These are phyloP conservation scores for Platanus orientalis DNA, from an alignment of 164 flowering plant genomes.

Conservation along the genomic window DNA sequence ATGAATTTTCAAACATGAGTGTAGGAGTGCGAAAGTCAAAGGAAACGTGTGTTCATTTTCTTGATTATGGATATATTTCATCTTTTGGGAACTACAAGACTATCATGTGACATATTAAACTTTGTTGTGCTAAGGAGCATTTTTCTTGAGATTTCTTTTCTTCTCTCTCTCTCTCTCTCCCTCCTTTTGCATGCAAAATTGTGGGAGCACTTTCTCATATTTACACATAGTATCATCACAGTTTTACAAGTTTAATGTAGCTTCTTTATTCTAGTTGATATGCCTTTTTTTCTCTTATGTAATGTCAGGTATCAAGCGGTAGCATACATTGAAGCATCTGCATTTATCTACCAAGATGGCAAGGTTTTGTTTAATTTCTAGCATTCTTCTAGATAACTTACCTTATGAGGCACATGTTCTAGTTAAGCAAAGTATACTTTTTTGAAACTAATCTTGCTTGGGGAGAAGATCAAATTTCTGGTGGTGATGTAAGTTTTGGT, in stretches of 20 bases:
- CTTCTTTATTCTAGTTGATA: constrained; percentile 4
- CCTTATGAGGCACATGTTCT: neutral
- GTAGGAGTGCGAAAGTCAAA: too few species aligned
- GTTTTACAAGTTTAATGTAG: neutral
- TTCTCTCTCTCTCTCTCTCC: too few species aligned
- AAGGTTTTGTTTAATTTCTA: constrained; percentile 50
- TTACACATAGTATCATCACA: neutral
- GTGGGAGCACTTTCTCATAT: neutral
- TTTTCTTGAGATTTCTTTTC: neutral
- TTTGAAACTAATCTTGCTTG: neutral
- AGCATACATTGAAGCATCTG: constrained; percentile 98
- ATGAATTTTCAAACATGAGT: too few species aligned
- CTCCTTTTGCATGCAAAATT: neutral
- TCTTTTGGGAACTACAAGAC: too few species aligned
- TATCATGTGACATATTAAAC: too few species aligned
- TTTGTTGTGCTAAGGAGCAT: neutral
- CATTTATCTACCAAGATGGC: constrained; percentile 93
- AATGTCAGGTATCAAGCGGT: constrained; percentile 86
- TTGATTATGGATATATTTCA: too few species aligned
- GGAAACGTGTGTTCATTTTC: too few species aligned
- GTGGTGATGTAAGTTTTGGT: too few species aligned
- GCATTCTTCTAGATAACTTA: neutral
- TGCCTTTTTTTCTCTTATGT: neutral
- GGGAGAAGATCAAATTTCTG: too few species aligned
- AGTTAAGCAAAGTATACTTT: neutral